Evolutionary conservation across 192 early-diverging fungal genomes (phyloP), one percentile per base, ranked within the genome.

Genomic region (Coemansia sp.): DNA sequence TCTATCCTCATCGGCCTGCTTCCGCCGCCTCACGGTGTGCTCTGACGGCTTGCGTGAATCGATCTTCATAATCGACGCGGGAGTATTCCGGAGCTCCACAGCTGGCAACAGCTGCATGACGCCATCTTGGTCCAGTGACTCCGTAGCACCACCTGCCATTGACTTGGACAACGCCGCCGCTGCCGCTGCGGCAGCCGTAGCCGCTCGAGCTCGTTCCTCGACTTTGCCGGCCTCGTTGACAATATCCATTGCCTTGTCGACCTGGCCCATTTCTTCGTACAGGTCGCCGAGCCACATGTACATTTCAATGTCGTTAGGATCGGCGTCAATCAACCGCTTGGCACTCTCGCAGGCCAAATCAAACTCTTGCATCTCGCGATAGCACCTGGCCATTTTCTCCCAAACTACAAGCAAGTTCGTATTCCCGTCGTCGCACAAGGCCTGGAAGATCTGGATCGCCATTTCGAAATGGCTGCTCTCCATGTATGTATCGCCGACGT

Each of bases 201-300:
- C 27, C 39, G 20, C 22, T 4, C 22, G 49, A 43, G 12, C 27
- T n/a, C 4, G 38, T 3, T 74, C 68, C 24, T 38, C 29, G 8
- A 22, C 56, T 65, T 78, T 67, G 45, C 81, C 78, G 27, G 75
- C 83, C 0, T 24, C 39, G n/a, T 59, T 74, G 50, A 84, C 61
- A 68, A 75, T 73, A 10, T 64, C 44, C 59, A 69, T 74, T 15
- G 83, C 83, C 62, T 66, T 34, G 18, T 72, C 69, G 7, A 64
- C 58, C 8, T 73, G 56, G 32, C 89, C 90, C 39, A 85, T 62
- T 40, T 89, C 87, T 44, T 90, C 84, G 66, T 88, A 90, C 2
- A 93, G 68, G 59, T 88, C 79, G 29, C 80, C 86, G 3, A 93
- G 77, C 70, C 76, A 84, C 32, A 89, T 41, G 43, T 84, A 84